These are phyloP conservation scores for Nephelium lappaceum DNA, from an alignment of 345 rosid species.

Conservation along the genomic window DNA sequence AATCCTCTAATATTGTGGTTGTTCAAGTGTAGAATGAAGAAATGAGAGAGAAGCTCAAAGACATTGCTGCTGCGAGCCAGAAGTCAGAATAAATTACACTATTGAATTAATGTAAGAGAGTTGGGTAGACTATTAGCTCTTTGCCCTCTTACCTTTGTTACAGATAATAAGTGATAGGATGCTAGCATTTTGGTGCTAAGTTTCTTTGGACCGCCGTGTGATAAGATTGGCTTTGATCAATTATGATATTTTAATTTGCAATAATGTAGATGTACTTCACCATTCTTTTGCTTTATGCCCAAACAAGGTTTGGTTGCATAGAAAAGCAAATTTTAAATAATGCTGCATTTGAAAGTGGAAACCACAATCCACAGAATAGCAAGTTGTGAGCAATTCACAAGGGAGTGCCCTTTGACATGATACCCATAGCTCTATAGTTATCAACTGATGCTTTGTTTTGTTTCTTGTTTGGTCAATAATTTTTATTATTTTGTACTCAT, in stretches of 20 bases:
- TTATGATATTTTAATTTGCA: background rate
- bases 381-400: too few species aligned
- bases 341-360: background rate
- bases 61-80: constrained; percentile 33
- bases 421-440: too few species aligned
- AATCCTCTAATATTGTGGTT: constrained; percentile 10
- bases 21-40: constrained; percentile 63
- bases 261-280: background rate
- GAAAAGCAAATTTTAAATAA: background rate
- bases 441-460: too few species aligned
- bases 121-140: background rate
- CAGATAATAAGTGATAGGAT: background rate
- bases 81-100: constrained; percentile 29
- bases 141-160: background rate
- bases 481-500: too few species aligned
- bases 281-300: background rate
- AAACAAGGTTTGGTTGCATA: too few species aligned
- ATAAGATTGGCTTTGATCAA: background rate
- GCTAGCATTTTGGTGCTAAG: background rate
- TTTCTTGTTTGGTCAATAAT: too few species aligned
- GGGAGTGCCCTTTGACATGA: too few species aligned
- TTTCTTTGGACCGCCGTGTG: background rate
- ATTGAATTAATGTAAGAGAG: background rate
- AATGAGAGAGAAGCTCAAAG: constrained; percentile 80
- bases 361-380: background rate